Conservation (phyloP, 306 rosid genomes). For the Cicer pinnatifidum region DNA sequence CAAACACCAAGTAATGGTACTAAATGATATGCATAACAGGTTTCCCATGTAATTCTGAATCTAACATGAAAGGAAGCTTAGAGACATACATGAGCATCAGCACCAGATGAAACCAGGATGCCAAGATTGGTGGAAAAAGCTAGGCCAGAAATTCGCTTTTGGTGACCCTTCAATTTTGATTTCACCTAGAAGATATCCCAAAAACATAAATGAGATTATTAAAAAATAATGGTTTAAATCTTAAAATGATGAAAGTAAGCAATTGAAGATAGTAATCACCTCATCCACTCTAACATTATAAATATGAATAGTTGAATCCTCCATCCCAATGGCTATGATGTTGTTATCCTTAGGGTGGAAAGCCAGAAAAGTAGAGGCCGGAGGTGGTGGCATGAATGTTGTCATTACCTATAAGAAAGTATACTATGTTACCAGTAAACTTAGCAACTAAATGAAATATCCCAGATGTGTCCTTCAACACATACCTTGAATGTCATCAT, state of each 20-base stretch:
- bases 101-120: constrained; percentile 81
- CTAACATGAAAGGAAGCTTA: constrained; percentile 29
- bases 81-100: constrained; percentile 80
- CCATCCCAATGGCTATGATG: constrained; percentile 94
- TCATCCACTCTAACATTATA: constrained; percentile 79
- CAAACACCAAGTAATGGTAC: background rate
- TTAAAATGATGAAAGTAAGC: constrained; percentile 1
- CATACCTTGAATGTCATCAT: constrained; percentile 83
- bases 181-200: constrained; percentile 59
- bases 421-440: constrained; percentile 41
- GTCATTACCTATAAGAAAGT: constrained; percentile 75
- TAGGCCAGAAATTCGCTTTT: constrained; percentile 76
- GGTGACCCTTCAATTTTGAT: constrained; percentile 84
- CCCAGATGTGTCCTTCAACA: constrained; percentile 5
- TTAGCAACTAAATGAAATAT: constrained; percentile 22
- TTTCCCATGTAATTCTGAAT: constrained; percentile 36
- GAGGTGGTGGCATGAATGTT: constrained; percentile 79
- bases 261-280: constrained; percentile 53
- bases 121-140: constrained; percentile 80
- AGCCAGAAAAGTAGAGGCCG: constrained; percentile 79
- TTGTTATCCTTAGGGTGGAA: constrained; percentile 91
- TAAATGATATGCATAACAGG: constrained; percentile 13
- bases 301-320: constrained; percentile 81
- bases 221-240: constrained; percentile 26
- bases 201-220: constrained; percentile 38